phyloP scores from a whole-genome alignment of 208 protist species.

The Endotrypanum monterogeii region DNA sequence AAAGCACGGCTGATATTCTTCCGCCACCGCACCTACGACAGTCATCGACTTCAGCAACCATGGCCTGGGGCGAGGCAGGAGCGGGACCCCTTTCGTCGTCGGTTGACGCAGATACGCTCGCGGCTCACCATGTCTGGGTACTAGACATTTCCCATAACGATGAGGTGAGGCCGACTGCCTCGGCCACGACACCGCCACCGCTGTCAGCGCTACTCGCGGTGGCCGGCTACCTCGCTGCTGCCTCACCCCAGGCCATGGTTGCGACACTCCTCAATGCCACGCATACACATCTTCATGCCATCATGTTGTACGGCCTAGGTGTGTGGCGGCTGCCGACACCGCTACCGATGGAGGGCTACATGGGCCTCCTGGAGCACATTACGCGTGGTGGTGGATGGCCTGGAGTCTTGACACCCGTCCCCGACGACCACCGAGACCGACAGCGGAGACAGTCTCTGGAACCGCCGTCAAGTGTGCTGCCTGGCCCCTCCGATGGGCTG shows the following conservation, averaged over 20 bases:
- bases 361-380: constrained; percentile 44
- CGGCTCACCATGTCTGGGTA: constrained; percentile 76
- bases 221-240: constrained; percentile 63
- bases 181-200: constrained; percentile 14
- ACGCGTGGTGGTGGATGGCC: constrained; percentile 52
- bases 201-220: constrained; percentile 44
- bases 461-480: neutral
- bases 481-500: constrained; percentile 27
- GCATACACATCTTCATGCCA: constrained; percentile 54
- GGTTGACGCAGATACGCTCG: constrained; percentile 22
- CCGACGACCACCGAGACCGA: neutral
- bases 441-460: neutral
- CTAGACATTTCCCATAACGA: constrained; percentile 27
- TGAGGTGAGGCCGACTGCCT: neutral
- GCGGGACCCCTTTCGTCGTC: neutral
- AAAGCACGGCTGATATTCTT: constrained; percentile 10
- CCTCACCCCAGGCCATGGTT: constrained; percentile 42
- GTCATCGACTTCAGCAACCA: neutral
- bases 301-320: constrained; percentile 65
- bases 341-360: constrained; percentile 28
- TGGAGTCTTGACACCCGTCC: constrained; percentile 30
- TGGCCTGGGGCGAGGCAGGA: neutral
- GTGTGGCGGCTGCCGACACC: constrained; percentile 58
- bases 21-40: constrained; percentile 22
- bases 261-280: constrained; percentile 54